Percentiles rank a stretch among this genome's conserved stretches.
phyloP scores from a whole-genome alignment of 768 basidiomycete genomes.

The Pholiota microspora region DNA sequence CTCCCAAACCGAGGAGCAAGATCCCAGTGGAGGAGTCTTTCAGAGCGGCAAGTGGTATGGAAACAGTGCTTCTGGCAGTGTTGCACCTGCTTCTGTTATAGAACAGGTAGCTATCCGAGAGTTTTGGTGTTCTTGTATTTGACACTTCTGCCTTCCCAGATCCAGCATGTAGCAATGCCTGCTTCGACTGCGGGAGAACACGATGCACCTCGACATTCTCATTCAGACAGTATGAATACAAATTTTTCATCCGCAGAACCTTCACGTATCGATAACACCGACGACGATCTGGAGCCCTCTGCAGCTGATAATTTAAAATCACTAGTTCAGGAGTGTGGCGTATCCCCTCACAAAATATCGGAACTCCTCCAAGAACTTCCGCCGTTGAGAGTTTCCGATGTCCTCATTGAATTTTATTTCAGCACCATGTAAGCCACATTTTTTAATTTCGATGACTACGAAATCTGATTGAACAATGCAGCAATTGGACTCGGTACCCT shows the following conservation, averaged over 20 bases:
- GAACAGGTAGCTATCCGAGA: constrained; percentile 54
- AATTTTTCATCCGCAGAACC: constrained; percentile 8
- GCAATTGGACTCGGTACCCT: constrained; percentile 94
- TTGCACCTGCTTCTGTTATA: constrained; percentile 75
- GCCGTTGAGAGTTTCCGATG: constrained; percentile 69
- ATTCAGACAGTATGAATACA: constrained; percentile 1
- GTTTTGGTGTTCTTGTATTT: background rate
- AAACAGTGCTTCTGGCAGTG: constrained; percentile 77
- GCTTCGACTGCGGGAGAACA: constrained; percentile 24
- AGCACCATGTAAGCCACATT: constrained; percentile 52
- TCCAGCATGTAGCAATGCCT: constrained; percentile 53
- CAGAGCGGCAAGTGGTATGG: constrained; percentile 89
- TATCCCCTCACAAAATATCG: constrained; percentile 85
- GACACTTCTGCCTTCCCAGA: constrained; percentile 27
- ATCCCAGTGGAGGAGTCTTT: constrained; percentile 72
- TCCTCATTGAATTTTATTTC: constrained; percentile 83
- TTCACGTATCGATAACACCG: constrained; percentile 27
- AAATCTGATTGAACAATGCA: constrained; percentile 27
- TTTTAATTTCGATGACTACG: background rate
- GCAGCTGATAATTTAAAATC: constrained; percentile 83
- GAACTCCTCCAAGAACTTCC: constrained; percentile 90
- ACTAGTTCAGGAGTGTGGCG: constrained; percentile 90
- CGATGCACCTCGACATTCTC: constrained; percentile 4
- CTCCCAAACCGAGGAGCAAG: constrained; percentile 77
- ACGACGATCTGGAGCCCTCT: constrained; percentile 44